Conservation (phyloP, 192 early-diverging fungal genomes). For the Coemansia sp. region DNA sequence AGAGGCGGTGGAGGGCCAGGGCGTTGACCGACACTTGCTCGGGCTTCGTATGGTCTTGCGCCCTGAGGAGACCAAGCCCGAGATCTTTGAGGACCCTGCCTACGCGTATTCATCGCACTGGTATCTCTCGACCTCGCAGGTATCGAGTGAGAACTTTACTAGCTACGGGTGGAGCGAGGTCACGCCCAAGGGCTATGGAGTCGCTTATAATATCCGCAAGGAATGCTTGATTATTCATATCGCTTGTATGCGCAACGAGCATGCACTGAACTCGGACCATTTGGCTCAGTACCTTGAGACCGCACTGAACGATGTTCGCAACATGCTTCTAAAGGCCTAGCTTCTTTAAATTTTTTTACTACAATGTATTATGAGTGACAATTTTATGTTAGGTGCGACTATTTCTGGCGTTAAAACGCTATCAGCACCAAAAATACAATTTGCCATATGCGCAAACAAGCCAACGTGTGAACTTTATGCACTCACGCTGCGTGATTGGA, state of each 20-base stretch:
- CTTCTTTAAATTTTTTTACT: neutral
- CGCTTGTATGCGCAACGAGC: conserved; percentile 67
- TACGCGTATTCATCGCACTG: conserved; percentile 87
- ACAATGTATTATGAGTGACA: neutral
- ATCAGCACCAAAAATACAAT: neutral
- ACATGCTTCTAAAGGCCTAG: conserved; percentile 31
- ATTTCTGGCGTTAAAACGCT: no score
- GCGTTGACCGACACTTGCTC: conserved; percentile 93
- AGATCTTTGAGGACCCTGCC: conserved; percentile 85
- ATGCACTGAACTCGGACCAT: conserved; percentile 60
- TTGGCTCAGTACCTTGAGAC: conserved; percentile 80
- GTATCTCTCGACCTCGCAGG: conserved; percentile 93
- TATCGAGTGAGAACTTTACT: conserved; percentile 88
- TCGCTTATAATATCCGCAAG: conserved; percentile 95
- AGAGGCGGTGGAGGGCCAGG: conserved; percentile 77
- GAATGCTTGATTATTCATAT: conserved; percentile 87
- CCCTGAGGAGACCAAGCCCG: conserved; percentile 77
- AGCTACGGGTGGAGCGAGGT: conserved; percentile 95
- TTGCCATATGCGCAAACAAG: neutral
- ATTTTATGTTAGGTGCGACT: no score
- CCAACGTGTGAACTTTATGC: neutral
- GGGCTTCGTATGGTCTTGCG: conserved; percentile 81
- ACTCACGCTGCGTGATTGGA: neutral
- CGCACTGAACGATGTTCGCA: conserved; percentile 81
- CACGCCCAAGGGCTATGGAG: conserved; percentile 87